Evolutionary conservation across 176 grass and related monocot species (phyloP), one percentile per base, ranked within the genome.

Genomic region (Rhynchospora pubera): DNA sequence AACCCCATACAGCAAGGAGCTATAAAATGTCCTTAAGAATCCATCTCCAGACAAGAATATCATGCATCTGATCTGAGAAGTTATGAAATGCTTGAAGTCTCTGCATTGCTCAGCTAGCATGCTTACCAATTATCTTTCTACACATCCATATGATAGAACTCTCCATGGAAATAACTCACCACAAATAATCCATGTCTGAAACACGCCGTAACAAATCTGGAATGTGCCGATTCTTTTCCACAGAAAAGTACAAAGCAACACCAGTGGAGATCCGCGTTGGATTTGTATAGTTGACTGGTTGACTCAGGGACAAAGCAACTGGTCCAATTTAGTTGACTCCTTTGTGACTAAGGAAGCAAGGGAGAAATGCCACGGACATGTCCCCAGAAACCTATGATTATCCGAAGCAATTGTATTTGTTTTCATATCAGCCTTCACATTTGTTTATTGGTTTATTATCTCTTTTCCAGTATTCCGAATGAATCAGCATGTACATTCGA

Each of bases 281-380:
- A 39, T 39, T 39, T 39, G 34, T 39, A 39, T 39, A 39, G 34
- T 39, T 12, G 9, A 2, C 32, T 32, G 64, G 57, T 67, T 15
- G 62, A 65, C 62, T 65, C 62, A 12, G 23, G 14, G 2, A 28
- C 30, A 44, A 68, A 68, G 32, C 32, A 3, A 9, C 43, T 9
- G 67, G 67, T 71, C 67, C 67, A 65, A 39, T 26, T 73, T 23
- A n/a, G 9, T 73, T 73, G 69, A 73, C 69, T 73, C 13, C 69
- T 73, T 73, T n/a, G 69, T 73, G n/a, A 24, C 46, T 51, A 73
- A 73, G 69, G 69, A 73, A 65, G 26, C 63, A 26, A 65, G 5
- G 12, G 0, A 39, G 28, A 65, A 73, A 21, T 23, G 69, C n/a
- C n/a, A 65, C 1, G 12, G 18, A 1, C 46, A 72, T 72, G 16